These are phyloP conservation scores for Flaveria floridana DNA, from an alignment of 140 eudicot genomes.

Conservation along the genomic window DNA sequence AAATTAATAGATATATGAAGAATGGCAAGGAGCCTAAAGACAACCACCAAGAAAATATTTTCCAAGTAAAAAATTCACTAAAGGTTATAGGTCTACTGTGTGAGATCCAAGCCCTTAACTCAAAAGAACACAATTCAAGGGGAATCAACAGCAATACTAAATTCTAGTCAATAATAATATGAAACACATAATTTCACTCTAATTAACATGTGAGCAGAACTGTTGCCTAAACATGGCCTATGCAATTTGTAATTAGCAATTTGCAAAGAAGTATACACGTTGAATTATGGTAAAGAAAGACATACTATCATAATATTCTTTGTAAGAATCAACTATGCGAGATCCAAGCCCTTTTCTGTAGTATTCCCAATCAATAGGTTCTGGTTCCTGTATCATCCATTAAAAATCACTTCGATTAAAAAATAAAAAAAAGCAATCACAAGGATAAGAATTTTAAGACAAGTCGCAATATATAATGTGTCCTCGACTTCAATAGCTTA, in stretches of 20 bases:
- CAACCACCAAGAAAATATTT: neutral
- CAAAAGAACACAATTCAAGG: neutral
- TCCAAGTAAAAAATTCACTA: neutral
- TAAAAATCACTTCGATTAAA: neutral
- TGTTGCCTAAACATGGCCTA: constrained; percentile 11
- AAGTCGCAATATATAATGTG: neutral
- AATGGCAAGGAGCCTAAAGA: neutral
- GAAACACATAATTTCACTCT: neutral
- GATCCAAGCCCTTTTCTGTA: constrained; percentile 95
- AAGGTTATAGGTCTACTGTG: no score
- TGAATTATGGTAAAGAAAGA: constrained; percentile 5
- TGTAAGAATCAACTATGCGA: constrained; percentile 90
- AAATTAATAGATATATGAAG: neutral
- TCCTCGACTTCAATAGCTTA: neutral
- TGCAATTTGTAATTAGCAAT: constrained; percentile 14
- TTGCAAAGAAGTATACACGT: neutral
- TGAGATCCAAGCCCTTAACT: no score
- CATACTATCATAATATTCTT: constrained; percentile 86
- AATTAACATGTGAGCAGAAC: neutral
- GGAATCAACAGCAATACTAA: neutral
- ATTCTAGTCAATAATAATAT: constrained; percentile 6
- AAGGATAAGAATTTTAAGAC: neutral
- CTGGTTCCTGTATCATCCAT: constrained; percentile 68
- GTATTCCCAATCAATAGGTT: constrained; percentile 94
- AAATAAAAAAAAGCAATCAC: neutral